Base-by-base conservation (phyloP, 257 asterid species). In the Ajuga chamaepitys region DNA sequence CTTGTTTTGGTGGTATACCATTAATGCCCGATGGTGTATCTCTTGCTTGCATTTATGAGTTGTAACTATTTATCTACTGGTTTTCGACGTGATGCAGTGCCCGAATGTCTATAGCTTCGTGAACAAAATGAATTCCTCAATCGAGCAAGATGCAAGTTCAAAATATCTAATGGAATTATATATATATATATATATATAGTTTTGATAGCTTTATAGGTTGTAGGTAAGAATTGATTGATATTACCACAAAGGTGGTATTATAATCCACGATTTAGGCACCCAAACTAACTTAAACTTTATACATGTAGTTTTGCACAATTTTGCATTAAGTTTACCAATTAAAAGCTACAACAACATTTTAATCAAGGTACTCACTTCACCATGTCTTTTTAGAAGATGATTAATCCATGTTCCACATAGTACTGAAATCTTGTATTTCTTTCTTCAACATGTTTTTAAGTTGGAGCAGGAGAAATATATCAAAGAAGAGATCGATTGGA, bases 341-440 rank as follows among this genome's bases (percentile, higher is more conserved):
- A 91, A 82, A 91, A 91, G 91, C 88, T 91, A 59, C 97, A 91
- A 74, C 97, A 91, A 73, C 97, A 91, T 86, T 91, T 91, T 76
- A 91, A 91, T 78, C 93, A 91, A 93, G 97, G n/a, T n/a, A n/a
- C n/a, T n/a, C n/a, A n/a, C n/a, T n/a, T n/a, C n/a, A n/a, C n/a
- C n/a, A n/a, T n/a, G n/a, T n/a, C n/a, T n/a, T n/a, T n/a, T n/a
- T n/a, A n/a, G n/a, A n/a, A n/a, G n/a, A n/a, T n/a, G n/a, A n/a
- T n/a, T n/a, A n/a, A n/a, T n/a, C n/a, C n/a, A n/a, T n/a, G n/a
- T n/a, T n/a, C n/a, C n/a, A n/a, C n/a, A n/a, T n/a, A n/a, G n/a
- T n/a, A n/a, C n/a, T n/a, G n/a, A n/a, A n/a, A n/a, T n/a, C n/a
- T n/a, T n/a, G n/a, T n/a, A n/a, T n/a, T n/a, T n/a, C n/a, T n/a